phyloP scores from a whole-genome alignment of 2,329 filamentous ascomycete species.

The Phoma sp. region DNA sequence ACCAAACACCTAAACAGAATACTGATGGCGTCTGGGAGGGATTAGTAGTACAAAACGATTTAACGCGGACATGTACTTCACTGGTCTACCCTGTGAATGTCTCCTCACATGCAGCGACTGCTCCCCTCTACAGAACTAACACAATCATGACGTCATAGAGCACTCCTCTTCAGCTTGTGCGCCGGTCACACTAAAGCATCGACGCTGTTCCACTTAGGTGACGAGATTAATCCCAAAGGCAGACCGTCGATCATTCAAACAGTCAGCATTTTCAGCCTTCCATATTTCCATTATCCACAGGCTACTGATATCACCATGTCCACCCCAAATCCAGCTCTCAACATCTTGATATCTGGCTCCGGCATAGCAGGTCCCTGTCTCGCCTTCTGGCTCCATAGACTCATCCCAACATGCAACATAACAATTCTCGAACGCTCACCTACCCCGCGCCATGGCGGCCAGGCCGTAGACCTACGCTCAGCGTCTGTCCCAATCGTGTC shows the following conservation, averaged over 20 bases:
- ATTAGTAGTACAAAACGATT: too few species aligned
- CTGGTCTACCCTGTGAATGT: too few species aligned
- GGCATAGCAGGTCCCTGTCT: slow-evolving; percentile 50
- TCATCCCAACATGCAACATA: slow-evolving; percentile 38
- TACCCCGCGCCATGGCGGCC: slow-evolving; percentile 56
- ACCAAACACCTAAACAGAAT: too few species aligned
- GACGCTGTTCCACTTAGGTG: too few species aligned
- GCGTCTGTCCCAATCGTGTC: slow-evolving; percentile 60
- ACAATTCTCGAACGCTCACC: slow-evolving; percentile 54
- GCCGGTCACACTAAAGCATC: neutral
- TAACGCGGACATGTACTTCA: too few species aligned
- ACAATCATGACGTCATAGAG: neutral
- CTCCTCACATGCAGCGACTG: neutral
- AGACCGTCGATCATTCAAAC: too few species aligned
- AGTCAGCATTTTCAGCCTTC: too few species aligned
- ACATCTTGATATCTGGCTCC: slow-evolving; percentile 40
- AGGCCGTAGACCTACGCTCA: slow-evolving; percentile 63
- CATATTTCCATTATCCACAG: too few species aligned
- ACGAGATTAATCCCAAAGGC: too few species aligned
- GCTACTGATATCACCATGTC: neutral
- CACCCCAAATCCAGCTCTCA: slow-evolving; percentile 11
- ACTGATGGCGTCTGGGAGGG: too few species aligned
- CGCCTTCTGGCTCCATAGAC: slow-evolving; percentile 60
- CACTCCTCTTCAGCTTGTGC: neutral
- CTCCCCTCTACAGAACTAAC: neutral